Percentiles rank a stretch among this genome's conserved stretches.
Conservation (phyloP, 208 protist genomes). For the Phytomonas serpens region DNA sequence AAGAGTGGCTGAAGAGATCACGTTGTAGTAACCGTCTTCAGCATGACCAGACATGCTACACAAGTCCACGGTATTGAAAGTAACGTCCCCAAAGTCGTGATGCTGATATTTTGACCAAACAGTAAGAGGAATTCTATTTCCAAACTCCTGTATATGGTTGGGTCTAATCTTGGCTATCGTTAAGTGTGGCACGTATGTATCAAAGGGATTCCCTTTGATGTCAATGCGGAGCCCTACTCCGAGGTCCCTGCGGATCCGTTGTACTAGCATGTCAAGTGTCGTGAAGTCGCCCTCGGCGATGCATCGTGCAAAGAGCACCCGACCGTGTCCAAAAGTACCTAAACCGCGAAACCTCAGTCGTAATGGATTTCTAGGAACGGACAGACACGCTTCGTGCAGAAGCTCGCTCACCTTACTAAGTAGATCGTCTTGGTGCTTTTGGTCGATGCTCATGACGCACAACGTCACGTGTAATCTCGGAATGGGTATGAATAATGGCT, state of each 20-base stretch:
- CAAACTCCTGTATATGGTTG: conserved; percentile 34
- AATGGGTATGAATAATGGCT: conserved; percentile 55
- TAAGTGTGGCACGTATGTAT: conserved; percentile 85
- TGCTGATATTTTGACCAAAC: conserved; percentile 68
- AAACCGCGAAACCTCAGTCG: conserved; percentile 72
- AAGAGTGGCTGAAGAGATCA: conserved; percentile 23
- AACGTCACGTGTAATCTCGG: conserved; percentile 75
- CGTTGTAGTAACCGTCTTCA: conserved; percentile 64
- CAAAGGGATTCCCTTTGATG: conserved; percentile 83
- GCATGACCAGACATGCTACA: conserved; percentile 60
- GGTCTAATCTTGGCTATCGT: conserved; percentile 79
- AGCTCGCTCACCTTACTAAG: conserved; percentile 17
- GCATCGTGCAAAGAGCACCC: conserved; percentile 71
- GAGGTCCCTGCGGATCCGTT: conserved; percentile 35
- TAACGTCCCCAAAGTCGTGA: conserved; percentile 80
- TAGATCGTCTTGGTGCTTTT: neutral
- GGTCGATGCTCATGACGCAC: conserved; percentile 54
- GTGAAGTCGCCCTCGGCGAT: conserved; percentile 53
- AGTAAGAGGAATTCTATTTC: conserved; percentile 37
- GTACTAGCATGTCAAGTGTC: conserved; percentile 48
- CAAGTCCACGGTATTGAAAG: conserved; percentile 53
- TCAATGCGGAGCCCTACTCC: conserved; percentile 51
- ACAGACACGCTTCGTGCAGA: conserved; percentile 33
- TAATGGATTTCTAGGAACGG: conserved; percentile 33
- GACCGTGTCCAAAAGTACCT: conserved; percentile 68